phyloP scores from a whole-genome alignment of 306 rosid species.

The Senna siamea region DNA sequence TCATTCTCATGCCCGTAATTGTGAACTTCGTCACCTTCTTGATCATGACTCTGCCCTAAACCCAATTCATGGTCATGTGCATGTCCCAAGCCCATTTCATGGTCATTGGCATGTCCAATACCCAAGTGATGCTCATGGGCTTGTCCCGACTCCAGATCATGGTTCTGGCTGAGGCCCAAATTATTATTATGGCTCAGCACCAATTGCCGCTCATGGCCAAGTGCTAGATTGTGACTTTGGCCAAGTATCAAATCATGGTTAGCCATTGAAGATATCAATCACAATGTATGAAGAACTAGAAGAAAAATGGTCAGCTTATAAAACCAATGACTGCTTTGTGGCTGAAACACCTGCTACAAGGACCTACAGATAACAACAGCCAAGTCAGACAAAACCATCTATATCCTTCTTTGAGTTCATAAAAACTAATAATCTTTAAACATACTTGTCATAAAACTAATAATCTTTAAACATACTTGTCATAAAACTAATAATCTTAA shows the following conservation, averaged over 20 bases:
- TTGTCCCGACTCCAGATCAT: conserved; percentile 64
- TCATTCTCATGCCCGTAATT: conserved; percentile 62
- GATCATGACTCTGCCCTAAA: conserved; percentile 63
- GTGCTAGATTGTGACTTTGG: conserved; percentile 64
- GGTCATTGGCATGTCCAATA: conserved; percentile 54
- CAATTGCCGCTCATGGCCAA: conserved; percentile 73
- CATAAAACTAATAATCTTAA: not conserved
- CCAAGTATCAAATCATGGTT: conserved; percentile 79
- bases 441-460: not conserved
- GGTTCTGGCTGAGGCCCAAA: conserved; percentile 62
- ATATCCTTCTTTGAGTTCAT: not conserved
- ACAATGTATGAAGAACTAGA: conserved; percentile 13
- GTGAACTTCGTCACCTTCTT: conserved; percentile 60
- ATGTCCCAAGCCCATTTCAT: conserved; percentile 58
- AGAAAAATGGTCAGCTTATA: conserved; percentile 34
- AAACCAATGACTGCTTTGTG: conserved; percentile 30
- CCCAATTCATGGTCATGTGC: conserved; percentile 58
- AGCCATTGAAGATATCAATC: conserved; percentile 56
- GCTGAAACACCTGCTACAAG: conserved; percentile 39
- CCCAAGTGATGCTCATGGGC: conserved; percentile 57
- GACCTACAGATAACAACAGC: conserved; percentile 19
- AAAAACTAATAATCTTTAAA: not conserved
- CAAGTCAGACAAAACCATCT: conserved; percentile 1
- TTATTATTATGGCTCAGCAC: conserved; percentile 64
- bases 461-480: not conserved